Base-by-base conservation (phyloP, 306 rosid species). In the Myrica gale region DNA sequence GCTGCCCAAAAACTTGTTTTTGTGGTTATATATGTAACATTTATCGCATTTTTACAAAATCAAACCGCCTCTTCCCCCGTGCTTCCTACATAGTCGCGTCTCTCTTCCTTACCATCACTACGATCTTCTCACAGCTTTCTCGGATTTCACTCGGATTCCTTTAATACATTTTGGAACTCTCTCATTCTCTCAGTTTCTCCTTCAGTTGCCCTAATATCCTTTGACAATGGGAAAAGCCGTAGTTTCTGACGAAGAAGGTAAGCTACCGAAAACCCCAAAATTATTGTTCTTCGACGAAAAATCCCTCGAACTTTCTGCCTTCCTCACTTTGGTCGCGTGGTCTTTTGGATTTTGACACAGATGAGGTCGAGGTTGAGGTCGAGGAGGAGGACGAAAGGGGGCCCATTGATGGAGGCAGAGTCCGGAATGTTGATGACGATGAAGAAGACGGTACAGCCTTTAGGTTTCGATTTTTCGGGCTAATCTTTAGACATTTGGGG, bases 381-480 rank as follows among this genome's bases (percentile, higher is more conserved):
- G 93, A 87, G 66, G 68, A 88, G 76, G 96, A 90, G 80, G 94
- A 90, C 3, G 94, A 89, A 21, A 84, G 96, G 74, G 97, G 84
- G 57, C 93, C 84, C 17, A 72, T 50, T 15, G 91, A 85, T 23
- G 93, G 89, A 7, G 92, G 84, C 2, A 87, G 78, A 26, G 87
- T 65, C 51, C 90, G 81, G 10, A 85, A 74, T 23, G 57, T 47
- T 47, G 88, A 76, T 32, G 37, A 32, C 37, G 3, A 32, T 32
- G 37, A 32, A 32, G 37, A 32, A 32, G 37, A 32, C 0, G 37
- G 37, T 94, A 87, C 19, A 87, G 1, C 9, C 65, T 68, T 74
- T 65, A 48, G 17, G 39, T 72, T 63, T 6, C 0, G 13, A 16
- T 13, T 69, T 68, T 68, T 32, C 3, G 3, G 37, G 37, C 37